phyloP scores from a whole-genome alignment of 164 flowering plant species.

The Paratinospora sagittata region DNA sequence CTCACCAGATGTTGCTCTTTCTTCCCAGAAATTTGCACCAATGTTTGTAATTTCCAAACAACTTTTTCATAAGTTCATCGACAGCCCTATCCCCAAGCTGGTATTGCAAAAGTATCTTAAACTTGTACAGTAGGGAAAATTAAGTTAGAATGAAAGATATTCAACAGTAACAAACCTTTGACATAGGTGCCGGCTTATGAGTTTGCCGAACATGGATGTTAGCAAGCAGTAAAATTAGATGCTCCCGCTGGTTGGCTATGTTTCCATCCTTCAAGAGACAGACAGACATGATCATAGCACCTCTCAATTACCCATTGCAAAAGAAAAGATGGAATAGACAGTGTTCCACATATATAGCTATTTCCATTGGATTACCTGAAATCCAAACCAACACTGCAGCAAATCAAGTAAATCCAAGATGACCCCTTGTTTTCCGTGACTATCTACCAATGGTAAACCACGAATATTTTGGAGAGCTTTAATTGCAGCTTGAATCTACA shows the following conservation, averaged over 20 bases:
- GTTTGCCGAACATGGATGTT: slow-evolving; percentile 55
- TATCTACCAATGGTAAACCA: slow-evolving; percentile 53
- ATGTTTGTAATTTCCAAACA: slow-evolving; percentile 74
- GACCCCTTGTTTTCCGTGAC: slow-evolving; percentile 29
- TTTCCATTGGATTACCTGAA: slow-evolving; percentile 53
- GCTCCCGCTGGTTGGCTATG: slow-evolving; percentile 88
- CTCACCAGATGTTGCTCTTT: slow-evolving; percentile 71
- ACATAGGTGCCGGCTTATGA: slow-evolving; percentile 32
- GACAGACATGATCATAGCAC: background rate
- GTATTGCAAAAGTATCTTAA: slow-evolving; percentile 8
- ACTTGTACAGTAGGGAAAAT: slow-evolving; percentile 4
- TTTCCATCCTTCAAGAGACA: slow-evolving; percentile 59
- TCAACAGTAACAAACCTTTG: slow-evolving; percentile 42
- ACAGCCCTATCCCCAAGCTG: slow-evolving; percentile 69
- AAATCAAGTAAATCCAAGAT: slow-evolving; percentile 66
- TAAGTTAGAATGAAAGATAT: background rate
- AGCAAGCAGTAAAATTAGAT: slow-evolving; percentile 84
- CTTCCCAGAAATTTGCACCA: slow-evolving; percentile 91
- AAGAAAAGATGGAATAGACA: background rate
- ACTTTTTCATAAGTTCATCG: slow-evolving; percentile 68
- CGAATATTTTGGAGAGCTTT: slow-evolving; percentile 56
- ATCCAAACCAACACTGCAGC: slow-evolving; percentile 70
- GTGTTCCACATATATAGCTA: background rate
- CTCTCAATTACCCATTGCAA: background rate
- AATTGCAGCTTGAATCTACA: slow-evolving; percentile 75